phyloP scores from a whole-genome alignment of 768 basidiomycete genomes.

The Rhodosporidiobolus sp. region DNA sequence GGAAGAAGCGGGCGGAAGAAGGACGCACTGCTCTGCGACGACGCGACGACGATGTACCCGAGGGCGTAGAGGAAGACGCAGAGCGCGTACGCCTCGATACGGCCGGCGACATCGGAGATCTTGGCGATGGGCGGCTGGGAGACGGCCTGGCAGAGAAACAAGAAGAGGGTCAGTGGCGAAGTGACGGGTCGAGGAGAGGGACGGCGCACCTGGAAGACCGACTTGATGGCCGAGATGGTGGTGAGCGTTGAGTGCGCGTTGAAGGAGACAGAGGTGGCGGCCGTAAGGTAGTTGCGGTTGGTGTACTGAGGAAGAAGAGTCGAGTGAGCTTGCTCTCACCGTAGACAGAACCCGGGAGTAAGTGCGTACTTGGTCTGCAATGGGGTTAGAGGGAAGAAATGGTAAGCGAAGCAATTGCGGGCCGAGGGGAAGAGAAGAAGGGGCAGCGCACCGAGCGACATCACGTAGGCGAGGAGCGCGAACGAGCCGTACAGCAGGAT shows the following conservation, averaged over 20 bases:
- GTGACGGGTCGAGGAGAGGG: not conserved
- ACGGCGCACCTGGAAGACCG: slow-evolving; percentile 44
- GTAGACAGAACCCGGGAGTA: not conserved
- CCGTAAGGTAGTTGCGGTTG: slow-evolving; percentile 39
- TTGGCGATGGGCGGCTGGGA: slow-evolving; percentile 48
- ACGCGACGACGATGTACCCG: slow-evolving; percentile 46
- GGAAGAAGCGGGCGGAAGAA: too few relatives aligned
- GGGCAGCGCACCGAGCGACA: slow-evolving; percentile 44
- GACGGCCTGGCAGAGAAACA: slow-evolving; percentile 33
- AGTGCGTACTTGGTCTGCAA: not conserved
- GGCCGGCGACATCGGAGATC: slow-evolving; percentile 46
- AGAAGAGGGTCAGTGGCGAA: not conserved
- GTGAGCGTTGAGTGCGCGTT: slow-evolving; percentile 45
- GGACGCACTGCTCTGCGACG: slow-evolving; percentile 30
- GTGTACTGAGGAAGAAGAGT: slow-evolving; percentile 42
- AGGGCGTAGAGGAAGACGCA: slow-evolving; percentile 46
- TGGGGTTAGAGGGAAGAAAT: too few relatives aligned
- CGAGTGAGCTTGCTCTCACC: slow-evolving; percentile 9
- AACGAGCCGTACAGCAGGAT: slow-evolving; percentile 45
- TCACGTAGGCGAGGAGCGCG: slow-evolving; percentile 45
- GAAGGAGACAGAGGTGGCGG: slow-evolving; percentile 45
- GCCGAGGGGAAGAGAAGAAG: too few relatives aligned
- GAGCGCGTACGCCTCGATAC: slow-evolving; percentile 45
- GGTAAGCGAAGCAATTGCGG: too few relatives aligned
- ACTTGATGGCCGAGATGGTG: slow-evolving; percentile 45